A percentile compares a stretch with the other conserved stretches of the same genome.
These are phyloP conservation scores for Cicer chorassanicum DNA, from an alignment of 306 rosid species.

Conservation along the genomic window DNA sequence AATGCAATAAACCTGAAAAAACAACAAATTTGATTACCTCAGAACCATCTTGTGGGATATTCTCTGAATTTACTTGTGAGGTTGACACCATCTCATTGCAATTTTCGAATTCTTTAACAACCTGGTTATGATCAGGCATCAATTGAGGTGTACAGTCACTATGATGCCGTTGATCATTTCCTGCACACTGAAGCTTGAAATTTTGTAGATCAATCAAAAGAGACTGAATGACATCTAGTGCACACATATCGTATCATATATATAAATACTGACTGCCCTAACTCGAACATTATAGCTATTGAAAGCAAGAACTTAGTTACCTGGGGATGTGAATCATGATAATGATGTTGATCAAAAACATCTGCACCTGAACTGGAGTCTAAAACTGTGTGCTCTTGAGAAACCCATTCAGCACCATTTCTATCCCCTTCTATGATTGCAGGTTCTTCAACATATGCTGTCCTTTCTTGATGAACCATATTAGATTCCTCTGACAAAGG, in stretches of 20 bases:
- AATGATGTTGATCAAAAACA: constrained; percentile 41
- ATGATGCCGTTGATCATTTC: constrained; percentile 43
- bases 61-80: constrained; percentile 48
- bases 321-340: constrained; percentile 51
- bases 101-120: constrained; percentile 43
- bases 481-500: constrained; percentile 42
- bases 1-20: constrained; percentile 18
- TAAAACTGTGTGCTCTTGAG: constrained; percentile 41
- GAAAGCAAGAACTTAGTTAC: constrained; percentile 46
- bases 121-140: constrained; percentile 48
- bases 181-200: constrained; percentile 50
- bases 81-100: constrained; percentile 41
- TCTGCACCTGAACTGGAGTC: constrained; percentile 30
- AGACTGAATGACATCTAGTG: not conserved
- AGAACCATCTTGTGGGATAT: constrained; percentile 41
- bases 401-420: constrained; percentile 42
- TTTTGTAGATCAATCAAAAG: constrained; percentile 24
- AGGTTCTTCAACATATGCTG: constrained; percentile 35
- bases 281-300: not conserved
- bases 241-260: constrained; percentile 11
- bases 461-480: constrained; percentile 39
- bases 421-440: constrained; percentile 40
- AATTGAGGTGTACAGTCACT: constrained; percentile 38
- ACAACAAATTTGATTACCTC: constrained; percentile 50
- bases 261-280: constrained; percentile 17